Base-by-base conservation (phyloP, 2,329 filamentous ascomycete species). In the Colletotrichum navitas region DNA sequence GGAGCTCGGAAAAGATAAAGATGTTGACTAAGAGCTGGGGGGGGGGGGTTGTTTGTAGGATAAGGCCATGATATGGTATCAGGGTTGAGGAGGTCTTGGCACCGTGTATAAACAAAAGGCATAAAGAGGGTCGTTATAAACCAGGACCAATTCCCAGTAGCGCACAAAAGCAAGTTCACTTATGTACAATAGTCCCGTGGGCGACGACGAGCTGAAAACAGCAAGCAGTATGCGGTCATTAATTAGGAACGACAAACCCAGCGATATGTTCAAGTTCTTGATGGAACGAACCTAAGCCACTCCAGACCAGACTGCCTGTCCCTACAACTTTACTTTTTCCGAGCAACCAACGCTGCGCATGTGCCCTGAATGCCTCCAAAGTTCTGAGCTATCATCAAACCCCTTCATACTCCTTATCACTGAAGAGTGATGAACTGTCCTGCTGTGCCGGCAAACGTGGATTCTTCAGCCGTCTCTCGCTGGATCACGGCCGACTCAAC, bases 81-180 rank as follows among this genome's bases (percentile, higher is more conserved):
- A 26, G 34, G 24, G 47, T 10, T 18, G 16, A 24, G 34, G n/a
- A 5, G 1, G 24, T 32, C 34, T n/a, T 6, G 34, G 36, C 26
- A 18, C 43, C 34, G 61, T 63, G 49, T 54, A 63, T 21, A 43
- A 54, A 54, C 11, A 24, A 39, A 16, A 56, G n/a, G 21, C 5
- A 45, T 45, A 36, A 32, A 62, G 41, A 18, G 41, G 26, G 18
- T 14, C n/a, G 21, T 51, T 18, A 18, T 51, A 54, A 26, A 45
- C 45, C 24, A 45, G 58, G 34, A 67, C 26, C 54, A 47, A 67
- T 67, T 63, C 58, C 64, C 58, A 26, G 24, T 36, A 36, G 41
- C 21, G 55, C 32, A 45, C 39, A 52, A 45, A 55, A 41, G 16
- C 18, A 63, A 41, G n/a, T 52, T 52, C 32, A 63, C 34, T 41